Base-by-base conservation (phyloP, 2,329 filamentous ascomycete species). In the Fusarium mexicanum region DNA sequence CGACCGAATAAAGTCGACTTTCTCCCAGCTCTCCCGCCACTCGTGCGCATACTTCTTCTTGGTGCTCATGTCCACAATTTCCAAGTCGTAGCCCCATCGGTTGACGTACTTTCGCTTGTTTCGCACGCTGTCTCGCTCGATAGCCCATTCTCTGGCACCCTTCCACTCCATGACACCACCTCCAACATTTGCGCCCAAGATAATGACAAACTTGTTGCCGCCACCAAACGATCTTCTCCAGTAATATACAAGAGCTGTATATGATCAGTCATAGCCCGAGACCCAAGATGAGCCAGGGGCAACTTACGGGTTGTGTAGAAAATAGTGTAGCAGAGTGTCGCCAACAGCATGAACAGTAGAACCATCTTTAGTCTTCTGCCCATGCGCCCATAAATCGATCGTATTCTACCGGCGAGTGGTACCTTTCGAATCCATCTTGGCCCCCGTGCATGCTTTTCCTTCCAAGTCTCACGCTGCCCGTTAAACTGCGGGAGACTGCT, bases 141-240 rank as follows among this genome's bases (percentile, higher is more conserved):
- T 97, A 2, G 96, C 96, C 96, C 96, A 99, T 85, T 99, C 96
- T 70, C 95, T 90, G 26, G 96, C 93, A 0, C 96, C 96, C 83
- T 99, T 99, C 96, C 95, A 98, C 80, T 98, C 96, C 95, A 98
- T 98, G 13, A 99, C 96, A 78, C 96, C 96, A 68, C 96, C 96
- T 55, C 96, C 96, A 73, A 97, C 90, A 80, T 99, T 99, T 63
- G 96, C 95, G 31, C 93, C 95, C 26, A 98, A 87, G 72, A 99
- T 95, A 62, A 99, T 93, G 74, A 99, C 96, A 80, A 93, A 95
- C 79, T 98, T 98, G 80, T 92, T 91, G 26, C 96, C 96, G 55
- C 94, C 94, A 58, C 96, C 95, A 8, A 91, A 85, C 53, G 92
- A 88, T 84, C 93, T 89, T 78, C 94, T 91, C 86, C 94, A 98